phyloP scores from a whole-genome alignment of 176 grass and related monocot genomes.

The Phoenix roebelenii region DNA sequence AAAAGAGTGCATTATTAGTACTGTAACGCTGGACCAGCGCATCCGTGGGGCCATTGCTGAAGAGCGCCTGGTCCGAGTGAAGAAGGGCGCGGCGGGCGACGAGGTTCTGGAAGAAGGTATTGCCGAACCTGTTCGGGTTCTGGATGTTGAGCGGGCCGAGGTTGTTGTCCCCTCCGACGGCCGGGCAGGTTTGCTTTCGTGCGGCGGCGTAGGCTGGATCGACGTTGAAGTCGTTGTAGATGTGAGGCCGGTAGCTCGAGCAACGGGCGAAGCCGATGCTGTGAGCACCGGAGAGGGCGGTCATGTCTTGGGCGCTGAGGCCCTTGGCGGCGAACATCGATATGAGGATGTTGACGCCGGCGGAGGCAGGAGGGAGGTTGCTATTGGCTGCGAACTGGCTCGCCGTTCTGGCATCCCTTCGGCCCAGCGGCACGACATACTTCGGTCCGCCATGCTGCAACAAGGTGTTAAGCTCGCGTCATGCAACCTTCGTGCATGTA shows the following conservation, averaged over 20 bases:
- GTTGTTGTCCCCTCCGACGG: background rate
- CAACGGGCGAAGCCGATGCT: constrained; percentile 3
- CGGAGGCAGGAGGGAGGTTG: background rate
- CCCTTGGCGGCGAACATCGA: background rate
- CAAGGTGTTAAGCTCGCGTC: background rate
- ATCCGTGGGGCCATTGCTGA: background rate
- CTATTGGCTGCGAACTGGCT: background rate
- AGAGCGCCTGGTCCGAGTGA: constrained; percentile 9
- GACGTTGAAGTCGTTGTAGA: background rate
- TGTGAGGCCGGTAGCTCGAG: background rate
- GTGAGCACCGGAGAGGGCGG: constrained; percentile 10
- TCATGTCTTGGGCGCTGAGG: background rate
- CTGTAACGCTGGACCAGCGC: background rate
- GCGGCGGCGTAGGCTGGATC: background rate
- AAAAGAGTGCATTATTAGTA: background rate
- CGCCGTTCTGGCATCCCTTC: constrained; percentile 1
- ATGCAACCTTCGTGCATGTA: too few species aligned
- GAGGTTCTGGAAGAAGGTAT: background rate
- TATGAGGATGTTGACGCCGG: background rate
- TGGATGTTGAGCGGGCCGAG: background rate
- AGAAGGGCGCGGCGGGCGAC: background rate
- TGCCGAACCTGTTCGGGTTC: constrained; percentile 5
- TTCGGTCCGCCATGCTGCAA: background rate
- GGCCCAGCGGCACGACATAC: background rate
- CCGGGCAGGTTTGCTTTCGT: background rate